A percentile compares a stretch with the other conserved stretches of the same genome.
Evolutionary conservation across 2,329 filamentous ascomycete genomes (phyloP).

Genomic region (Cladobotryum mycophilum): DNA sequence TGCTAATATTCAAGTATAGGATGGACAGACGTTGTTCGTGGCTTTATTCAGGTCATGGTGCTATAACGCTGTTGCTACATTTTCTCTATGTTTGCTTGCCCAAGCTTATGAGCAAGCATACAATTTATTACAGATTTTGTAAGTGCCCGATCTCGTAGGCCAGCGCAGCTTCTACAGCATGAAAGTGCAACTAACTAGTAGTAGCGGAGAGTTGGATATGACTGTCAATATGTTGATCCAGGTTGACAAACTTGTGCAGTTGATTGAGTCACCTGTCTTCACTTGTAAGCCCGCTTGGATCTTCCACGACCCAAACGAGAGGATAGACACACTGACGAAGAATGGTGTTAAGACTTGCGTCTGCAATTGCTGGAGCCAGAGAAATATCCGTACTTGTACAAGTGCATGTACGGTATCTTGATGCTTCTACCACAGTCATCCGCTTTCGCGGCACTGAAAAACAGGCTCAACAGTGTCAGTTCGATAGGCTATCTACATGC

Average conservation of each 20-base stretch:
- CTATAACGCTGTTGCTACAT: constrained; percentile 95
- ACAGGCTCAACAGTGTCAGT: constrained; percentile 92
- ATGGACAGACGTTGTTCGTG: constrained; percentile 93
- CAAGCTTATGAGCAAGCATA: constrained; percentile 99
- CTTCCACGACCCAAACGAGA: too few species aligned
- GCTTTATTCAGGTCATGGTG: constrained; percentile 95
- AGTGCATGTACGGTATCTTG: constrained; percentile 91
- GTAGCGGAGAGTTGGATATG: constrained; percentile 92
- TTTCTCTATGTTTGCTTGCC: constrained; percentile 88
- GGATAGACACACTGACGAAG: neutral
- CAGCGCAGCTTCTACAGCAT: neutral
- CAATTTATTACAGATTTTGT: constrained; percentile 93
- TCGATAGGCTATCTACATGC: constrained; percentile 93
- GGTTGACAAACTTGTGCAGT: constrained; percentile 95
- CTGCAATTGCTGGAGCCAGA: constrained; percentile 94
- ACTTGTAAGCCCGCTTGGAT: constrained; percentile 60
- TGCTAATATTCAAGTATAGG: constrained; percentile 39
- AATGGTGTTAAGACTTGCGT: constrained; percentile 62
- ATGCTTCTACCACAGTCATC: constrained; percentile 99
- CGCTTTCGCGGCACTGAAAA: constrained; percentile 93
- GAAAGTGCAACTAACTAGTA: constrained; percentile 5
- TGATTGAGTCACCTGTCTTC: constrained; percentile 95
- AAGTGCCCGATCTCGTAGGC: constrained; percentile 24
- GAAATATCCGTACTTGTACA: constrained; percentile 90
- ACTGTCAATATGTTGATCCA: constrained; percentile 98